Percentiles rank a stretch among this genome's conserved stretches.
Conservation (phyloP, 2,329 filamentous ascomycete genomes). For the Lachnellula willkommii region DNA sequence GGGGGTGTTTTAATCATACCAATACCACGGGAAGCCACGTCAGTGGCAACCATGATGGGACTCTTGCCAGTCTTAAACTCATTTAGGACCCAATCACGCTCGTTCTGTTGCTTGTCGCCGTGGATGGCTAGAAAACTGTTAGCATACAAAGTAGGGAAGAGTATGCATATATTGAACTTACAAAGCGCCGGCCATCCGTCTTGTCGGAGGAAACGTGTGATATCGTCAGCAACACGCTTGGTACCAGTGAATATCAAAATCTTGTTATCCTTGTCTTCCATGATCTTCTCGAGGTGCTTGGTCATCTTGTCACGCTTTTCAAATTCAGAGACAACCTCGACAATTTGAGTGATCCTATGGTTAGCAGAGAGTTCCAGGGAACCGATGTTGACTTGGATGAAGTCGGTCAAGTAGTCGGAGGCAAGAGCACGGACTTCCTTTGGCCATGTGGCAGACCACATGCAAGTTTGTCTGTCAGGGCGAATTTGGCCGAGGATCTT, state of each 20-base stretch:
- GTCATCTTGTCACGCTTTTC: slow-evolving; percentile 98
- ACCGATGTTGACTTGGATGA: slow-evolving; percentile 98
- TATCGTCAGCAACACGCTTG: slow-evolving; percentile 96
- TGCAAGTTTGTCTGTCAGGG: slow-evolving; percentile 96
- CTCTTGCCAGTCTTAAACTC: slow-evolving; percentile 99
- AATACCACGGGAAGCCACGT: slow-evolving; percentile 99
- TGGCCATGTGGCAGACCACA: slow-evolving; percentile 99
- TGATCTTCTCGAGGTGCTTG: slow-evolving; percentile 95
- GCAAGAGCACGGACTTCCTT: slow-evolving; percentile 95
- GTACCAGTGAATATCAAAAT: slow-evolving; percentile 88
- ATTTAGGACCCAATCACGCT: slow-evolving; percentile 98
- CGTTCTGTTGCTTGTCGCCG: slow-evolving; percentile 98
- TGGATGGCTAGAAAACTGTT: slow-evolving; percentile 68
- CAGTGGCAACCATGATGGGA: slow-evolving; percentile 99
- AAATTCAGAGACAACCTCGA: slow-evolving; percentile 91
- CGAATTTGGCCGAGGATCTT: slow-evolving; percentile 98
- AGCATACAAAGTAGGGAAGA: slow-evolving; percentile 42
- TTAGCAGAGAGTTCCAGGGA: slow-evolving; percentile 95
- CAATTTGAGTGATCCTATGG: slow-evolving; percentile 95
- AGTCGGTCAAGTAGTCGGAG: slow-evolving; percentile 85
- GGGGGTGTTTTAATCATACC: slow-evolving; percentile 77
- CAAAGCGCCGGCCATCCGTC: slow-evolving; percentile 96
- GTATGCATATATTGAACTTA: slow-evolving; percentile 53
- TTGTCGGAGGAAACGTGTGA: slow-evolving; percentile 93
- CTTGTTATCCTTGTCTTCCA: slow-evolving; percentile 96